Evolutionary conservation across 768 basidiomycete species (phyloP), one percentile per base, ranked within the genome.

Genomic region (Termitomyces sp.): DNA sequence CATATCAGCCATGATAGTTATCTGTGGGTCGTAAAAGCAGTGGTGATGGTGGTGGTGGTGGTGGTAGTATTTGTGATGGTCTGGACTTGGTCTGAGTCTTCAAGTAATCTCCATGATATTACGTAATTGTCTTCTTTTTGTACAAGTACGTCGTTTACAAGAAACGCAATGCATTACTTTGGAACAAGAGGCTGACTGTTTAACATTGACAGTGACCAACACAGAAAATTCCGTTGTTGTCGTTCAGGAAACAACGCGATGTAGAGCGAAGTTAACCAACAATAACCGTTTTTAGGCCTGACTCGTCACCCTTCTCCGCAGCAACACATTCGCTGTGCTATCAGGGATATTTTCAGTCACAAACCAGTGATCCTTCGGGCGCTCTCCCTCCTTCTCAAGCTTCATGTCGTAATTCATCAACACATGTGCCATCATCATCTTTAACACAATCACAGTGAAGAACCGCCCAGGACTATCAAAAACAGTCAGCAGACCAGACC

Each of bases 1-100:
- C 69, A 93, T 87, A 55, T 88, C 90, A 18, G 77, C 76, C 78
- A 80, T 80, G 28, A 56, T 67, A 54, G 34, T 52, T 53, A 55
- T n/a, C 15, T 24, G 18, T 20, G 8, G 3, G 29, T 29, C 29
- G 37, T 26, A 8, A 41, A 31, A 24, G 51, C 54, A 31, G 49
- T 49, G 26, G 31, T 45, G 42, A 7, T 34, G 26, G n/a, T 33
- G 34, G 44, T 36, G 42, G 44, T 41, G 26, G 34, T 48, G 28
- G 44, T 42, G 51, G 55, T 49, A 2, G 39, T 24, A 13, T 41
- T 1, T 44, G 20, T 42, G 10, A 22, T 28, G 36, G 34, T 22
- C n/a, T n/a, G n/a, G n/a, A n/a, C n/a, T n/a, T n/a, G n/a, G 34
- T 36, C 13, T 18, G 15, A 42, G 13, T 26, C 28, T 37, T 51